phyloP scores from a whole-genome alignment of 345 rosid species.

The Heritiera fomes region DNA sequence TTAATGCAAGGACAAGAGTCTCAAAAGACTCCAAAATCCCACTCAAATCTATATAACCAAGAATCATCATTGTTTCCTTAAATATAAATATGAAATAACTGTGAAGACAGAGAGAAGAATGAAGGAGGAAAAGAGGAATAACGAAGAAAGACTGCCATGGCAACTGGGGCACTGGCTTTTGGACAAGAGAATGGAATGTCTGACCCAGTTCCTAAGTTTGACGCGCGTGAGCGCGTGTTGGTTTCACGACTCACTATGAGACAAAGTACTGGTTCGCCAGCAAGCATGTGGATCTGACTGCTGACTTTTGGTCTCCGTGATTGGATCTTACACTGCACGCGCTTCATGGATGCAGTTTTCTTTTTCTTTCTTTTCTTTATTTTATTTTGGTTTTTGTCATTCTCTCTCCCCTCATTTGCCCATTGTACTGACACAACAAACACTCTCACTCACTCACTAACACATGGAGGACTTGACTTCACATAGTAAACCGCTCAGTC shows the following conservation, averaged over 20 bases:
- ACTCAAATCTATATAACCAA: constrained; percentile 31
- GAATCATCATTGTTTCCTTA: constrained; percentile 24
- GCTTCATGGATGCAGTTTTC: constrained; percentile 22
- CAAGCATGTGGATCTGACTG: constrained; percentile 37
- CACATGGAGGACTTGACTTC: background rate
- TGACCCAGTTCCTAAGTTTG: constrained; percentile 28
- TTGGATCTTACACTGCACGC: constrained; percentile 31
- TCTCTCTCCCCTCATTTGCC: no score
- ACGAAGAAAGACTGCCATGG: constrained; percentile 19
- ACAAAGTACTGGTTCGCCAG: constrained; percentile 53
- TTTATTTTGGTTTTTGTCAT: background rate
- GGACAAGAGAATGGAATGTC: constrained; percentile 29
- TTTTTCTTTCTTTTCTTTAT: background rate
- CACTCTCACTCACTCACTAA: background rate
- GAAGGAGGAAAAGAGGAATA: background rate
- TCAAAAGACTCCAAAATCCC: constrained; percentile 53
- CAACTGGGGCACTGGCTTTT: constrained; percentile 16
- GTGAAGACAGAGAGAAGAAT: background rate
- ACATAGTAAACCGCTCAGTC: background rate
- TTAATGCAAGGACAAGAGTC: constrained; percentile 32
- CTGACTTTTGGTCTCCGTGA: constrained; percentile 22
- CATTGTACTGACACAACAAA: background rate
- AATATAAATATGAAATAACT: background rate
- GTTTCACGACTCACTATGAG: constrained; percentile 38
- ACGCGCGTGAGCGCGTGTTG: constrained; percentile 34